A percentile compares a stretch with the other conserved stretches of the same genome.
Evolutionary conservation across 768 basidiomycete species (phyloP).

Genomic region (Mrakia frigida): DNA sequence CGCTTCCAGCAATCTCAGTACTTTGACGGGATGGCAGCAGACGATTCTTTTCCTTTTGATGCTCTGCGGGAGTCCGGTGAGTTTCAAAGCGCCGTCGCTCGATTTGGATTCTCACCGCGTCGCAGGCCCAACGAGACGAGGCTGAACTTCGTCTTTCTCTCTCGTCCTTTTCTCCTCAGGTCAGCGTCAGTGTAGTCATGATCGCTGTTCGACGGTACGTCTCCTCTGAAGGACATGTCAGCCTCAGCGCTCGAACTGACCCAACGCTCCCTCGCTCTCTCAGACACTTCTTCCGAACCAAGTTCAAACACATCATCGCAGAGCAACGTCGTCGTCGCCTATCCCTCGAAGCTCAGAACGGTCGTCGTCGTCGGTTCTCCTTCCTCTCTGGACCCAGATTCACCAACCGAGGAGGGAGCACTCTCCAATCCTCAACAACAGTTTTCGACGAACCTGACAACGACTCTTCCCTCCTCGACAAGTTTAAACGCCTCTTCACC

Average conservation of each 20-base stretch:
- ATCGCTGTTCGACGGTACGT: conserved; percentile 60
- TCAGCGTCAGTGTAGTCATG: conserved; percentile 75
- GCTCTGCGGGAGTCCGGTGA: conserved; percentile 45
- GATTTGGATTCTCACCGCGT: neutral
- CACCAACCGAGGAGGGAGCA: conserved; percentile 37
- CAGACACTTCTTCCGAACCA: conserved; percentile 59
- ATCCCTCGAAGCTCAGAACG: conserved; percentile 1
- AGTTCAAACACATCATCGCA: conserved; percentile 59
- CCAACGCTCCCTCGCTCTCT: conserved; percentile 44
- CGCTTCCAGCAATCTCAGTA: conserved; percentile 44
- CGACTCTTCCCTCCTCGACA: conserved; percentile 46
- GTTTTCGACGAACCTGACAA: conserved; percentile 18
- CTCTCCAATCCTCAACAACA: conserved; percentile 34
- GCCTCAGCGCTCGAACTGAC: conserved; percentile 5
- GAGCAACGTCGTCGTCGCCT: conserved; percentile 43
- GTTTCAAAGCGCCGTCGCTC: conserved; percentile 13
- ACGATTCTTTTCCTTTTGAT: conserved; percentile 60
- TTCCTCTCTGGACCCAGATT: conserved; percentile 35
- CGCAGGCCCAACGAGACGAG: conserved; percentile 12
- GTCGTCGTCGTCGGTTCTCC: conserved; percentile 12
- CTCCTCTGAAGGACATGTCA: neutral
- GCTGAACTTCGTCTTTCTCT: conserved; percentile 1
- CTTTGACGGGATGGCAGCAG: conserved; percentile 43
- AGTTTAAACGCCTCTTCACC: neutral
- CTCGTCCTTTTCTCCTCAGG: conserved; percentile 46